Conservation (phyloP, 169 alveolate species). For the Plasmodium cynomolgi region DNA sequence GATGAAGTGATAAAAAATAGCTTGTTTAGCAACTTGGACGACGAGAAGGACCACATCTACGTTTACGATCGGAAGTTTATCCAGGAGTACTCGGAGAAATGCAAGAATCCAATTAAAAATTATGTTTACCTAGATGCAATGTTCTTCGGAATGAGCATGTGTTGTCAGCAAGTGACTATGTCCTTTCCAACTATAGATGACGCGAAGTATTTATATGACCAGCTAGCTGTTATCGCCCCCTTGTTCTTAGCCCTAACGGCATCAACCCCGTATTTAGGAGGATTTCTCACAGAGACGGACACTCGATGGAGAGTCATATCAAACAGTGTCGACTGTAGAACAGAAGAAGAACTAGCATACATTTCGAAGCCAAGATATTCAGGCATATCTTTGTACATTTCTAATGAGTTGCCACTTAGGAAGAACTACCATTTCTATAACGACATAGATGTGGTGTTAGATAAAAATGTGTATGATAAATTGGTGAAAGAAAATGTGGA, state of each 20-base stretch:
- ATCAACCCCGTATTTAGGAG: slow-evolving; percentile 93
- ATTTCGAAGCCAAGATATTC: slow-evolving; percentile 92
- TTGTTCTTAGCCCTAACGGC: slow-evolving; percentile 94
- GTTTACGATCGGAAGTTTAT: slow-evolving; percentile 49
- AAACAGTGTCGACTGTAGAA: slow-evolving; percentile 94
- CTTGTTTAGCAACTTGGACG: slow-evolving; percentile 49
- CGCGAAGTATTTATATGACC: slow-evolving; percentile 94
- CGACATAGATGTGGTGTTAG: slow-evolving; percentile 90
- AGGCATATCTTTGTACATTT: slow-evolving; percentile 91
- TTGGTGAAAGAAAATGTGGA: slow-evolving; percentile 87
- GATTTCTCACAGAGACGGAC: slow-evolving; percentile 92
- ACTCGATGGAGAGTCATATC: slow-evolving; percentile 94
- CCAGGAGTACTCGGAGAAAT: slow-evolving; percentile 43
- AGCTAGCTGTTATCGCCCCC: slow-evolving; percentile 93
- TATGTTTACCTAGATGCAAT: slow-evolving; percentile 95
- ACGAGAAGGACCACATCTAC: slow-evolving; percentile 52
- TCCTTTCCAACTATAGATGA: slow-evolving; percentile 86
- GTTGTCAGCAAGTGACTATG: slow-evolving; percentile 93
- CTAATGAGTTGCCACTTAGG: slow-evolving; percentile 83
- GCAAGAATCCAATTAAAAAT: slow-evolving; percentile 86
- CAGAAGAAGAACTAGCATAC: slow-evolving; percentile 89
- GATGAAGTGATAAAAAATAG: slow-evolving; percentile 50
- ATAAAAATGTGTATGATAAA: slow-evolving; percentile 83
- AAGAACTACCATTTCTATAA: slow-evolving; percentile 82
- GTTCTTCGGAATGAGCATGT: slow-evolving; percentile 97